Conservation (phyloP, 495 filamentous ascomycete genomes). For the Daldinia decipiens region DNA sequence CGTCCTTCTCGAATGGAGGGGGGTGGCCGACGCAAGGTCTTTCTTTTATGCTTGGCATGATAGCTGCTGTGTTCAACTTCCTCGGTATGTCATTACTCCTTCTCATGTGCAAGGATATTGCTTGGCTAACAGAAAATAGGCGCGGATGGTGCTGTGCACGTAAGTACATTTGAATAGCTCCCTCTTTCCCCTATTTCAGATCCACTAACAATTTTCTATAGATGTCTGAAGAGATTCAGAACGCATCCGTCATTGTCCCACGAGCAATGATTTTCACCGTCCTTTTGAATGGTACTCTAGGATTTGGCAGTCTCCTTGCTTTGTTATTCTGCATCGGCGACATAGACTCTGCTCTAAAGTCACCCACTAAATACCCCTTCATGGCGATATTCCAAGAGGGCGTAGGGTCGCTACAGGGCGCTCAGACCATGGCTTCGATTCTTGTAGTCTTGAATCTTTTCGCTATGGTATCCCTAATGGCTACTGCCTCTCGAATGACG, state of each 20-base stretch:
- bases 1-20: slow-evolving; percentile 58
- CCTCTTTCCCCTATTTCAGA: too few species aligned
- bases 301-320: slow-evolving; percentile 62
- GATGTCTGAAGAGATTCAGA: slow-evolving; percentile 66
- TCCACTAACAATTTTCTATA: slow-evolving; percentile 38
- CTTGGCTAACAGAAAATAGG: slow-evolving; percentile 6
- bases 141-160: slow-evolving; percentile 11
- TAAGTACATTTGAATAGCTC: not conserved
- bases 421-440: slow-evolving; percentile 58
- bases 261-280: slow-evolving; percentile 55
- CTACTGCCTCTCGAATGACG: slow-evolving; percentile 62
- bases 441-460: slow-evolving; percentile 56
- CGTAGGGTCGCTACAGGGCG: slow-evolving; percentile 54
- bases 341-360: slow-evolving; percentile 52
- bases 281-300: slow-evolving; percentile 57
- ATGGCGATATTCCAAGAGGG: slow-evolving; percentile 62
- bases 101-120: not conserved
- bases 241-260: slow-evolving; percentile 55
- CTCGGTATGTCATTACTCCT: not conserved
- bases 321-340: slow-evolving; percentile 61
- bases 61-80: slow-evolving; percentile 10
- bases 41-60: slow-evolving; percentile 48
- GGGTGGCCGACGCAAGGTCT: slow-evolving; percentile 55
- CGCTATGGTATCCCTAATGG: slow-evolving; percentile 57
- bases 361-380: slow-evolving; percentile 54